Evolutionary conservation across 306 rosid species (phyloP).

Genomic region (Mimosa pudica): DNA sequence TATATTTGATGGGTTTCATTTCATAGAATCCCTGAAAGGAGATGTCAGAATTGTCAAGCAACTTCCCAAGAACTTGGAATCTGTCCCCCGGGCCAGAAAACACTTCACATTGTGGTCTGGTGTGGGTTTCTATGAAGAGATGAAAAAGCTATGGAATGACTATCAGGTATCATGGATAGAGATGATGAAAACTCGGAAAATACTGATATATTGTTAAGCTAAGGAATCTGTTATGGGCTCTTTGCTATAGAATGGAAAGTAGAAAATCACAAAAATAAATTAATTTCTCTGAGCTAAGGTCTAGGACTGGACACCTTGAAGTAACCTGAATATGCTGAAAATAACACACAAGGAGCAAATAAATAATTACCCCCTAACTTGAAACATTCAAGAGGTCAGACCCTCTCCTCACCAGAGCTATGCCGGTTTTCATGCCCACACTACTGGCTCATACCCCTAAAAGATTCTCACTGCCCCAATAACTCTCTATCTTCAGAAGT

Average conservation of each 20-base stretch:
- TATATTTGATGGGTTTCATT: slow-evolving; percentile 81
- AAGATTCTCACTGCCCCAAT: neutral
- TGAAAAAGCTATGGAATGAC: slow-evolving; percentile 72
- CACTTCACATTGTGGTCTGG: slow-evolving; percentile 89
- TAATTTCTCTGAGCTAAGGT: neutral
- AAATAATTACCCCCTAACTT: neutral
- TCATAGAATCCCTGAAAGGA: slow-evolving; percentile 68
- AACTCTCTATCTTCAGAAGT: neutral
- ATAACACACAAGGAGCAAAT: neutral
- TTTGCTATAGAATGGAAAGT: neutral
- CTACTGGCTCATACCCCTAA: neutral
- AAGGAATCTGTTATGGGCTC: neutral
- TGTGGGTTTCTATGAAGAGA: slow-evolving; percentile 78
- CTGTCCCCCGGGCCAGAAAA: slow-evolving; percentile 76
- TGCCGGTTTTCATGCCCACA: neutral
- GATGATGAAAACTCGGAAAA: neutral
- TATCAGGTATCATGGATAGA: slow-evolving; percentile 60
- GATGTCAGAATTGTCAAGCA: slow-evolving; percentile 70
- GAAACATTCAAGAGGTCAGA: neutral
- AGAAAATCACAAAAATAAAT: neutral
- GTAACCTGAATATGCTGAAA: slow-evolving; percentile 33
- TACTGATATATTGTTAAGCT: neutral
- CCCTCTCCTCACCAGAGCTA: neutral
- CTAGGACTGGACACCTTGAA: slow-evolving; percentile 45
- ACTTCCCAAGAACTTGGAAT: slow-evolving; percentile 74